Conservation (phyloP, 257 asterid species). For the Prunella vulgaris region DNA sequence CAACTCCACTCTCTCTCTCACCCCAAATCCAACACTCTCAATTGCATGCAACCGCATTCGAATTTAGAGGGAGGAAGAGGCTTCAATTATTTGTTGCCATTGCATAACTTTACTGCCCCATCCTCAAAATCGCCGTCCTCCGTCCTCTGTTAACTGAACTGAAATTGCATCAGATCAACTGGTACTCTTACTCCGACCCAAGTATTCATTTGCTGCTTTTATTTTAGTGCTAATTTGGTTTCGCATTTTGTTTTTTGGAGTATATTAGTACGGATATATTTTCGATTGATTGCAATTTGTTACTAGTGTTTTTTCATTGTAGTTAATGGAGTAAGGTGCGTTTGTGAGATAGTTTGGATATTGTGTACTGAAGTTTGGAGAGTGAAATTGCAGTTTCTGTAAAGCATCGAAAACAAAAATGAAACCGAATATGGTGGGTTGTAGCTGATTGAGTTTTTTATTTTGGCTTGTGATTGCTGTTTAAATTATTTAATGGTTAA, state of each 20-base stretch:
- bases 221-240: background rate
- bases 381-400: background rate
- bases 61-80: slow-evolving; percentile 21
- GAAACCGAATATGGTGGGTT: background rate
- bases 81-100: slow-evolving; percentile 16
- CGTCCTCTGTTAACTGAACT: slow-evolving; percentile 12
- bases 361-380: background rate
- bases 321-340: background rate
- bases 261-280: background rate
- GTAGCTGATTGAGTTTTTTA: slow-evolving; percentile 9
- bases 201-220: slow-evolving; percentile 15
- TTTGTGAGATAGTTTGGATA: background rate
- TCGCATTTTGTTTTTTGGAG: background rate
- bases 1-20: slow-evolving; percentile 4
- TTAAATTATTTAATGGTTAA: slow-evolving; percentile 8
- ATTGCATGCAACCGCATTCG: slow-evolving; percentile 7
- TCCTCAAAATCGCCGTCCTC: background rate
- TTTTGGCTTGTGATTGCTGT: background rate
- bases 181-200: slow-evolving; percentile 13
- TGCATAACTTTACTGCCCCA: slow-evolving; percentile 29
- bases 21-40: slow-evolving; percentile 9
- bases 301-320: background rate
- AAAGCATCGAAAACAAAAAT: background rate
- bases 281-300: background rate
- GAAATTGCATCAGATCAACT: slow-evolving; percentile 25